Conservation (phyloP, 2,329 filamentous ascomycete genomes). For the Fusarium anguioides region DNA sequence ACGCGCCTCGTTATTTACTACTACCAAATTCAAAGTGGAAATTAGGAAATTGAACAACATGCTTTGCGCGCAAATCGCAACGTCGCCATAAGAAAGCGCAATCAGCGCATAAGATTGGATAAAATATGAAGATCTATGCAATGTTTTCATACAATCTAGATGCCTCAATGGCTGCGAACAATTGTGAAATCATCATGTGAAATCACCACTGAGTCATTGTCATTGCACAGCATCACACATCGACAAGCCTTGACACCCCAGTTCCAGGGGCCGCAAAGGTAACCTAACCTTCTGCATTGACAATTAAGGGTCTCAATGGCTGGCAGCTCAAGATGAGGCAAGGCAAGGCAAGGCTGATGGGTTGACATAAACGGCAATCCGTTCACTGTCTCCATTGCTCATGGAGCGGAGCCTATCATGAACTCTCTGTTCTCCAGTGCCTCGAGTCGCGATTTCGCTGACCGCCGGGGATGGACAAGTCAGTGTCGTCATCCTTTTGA, state of each 20-base stretch:
- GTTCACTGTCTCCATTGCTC: background rate
- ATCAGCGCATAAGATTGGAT: constrained; percentile 4
- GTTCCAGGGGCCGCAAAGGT: constrained; percentile 13
- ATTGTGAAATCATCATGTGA: background rate
- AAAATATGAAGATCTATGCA: constrained; percentile 22
- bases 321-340: constrained; percentile 18
- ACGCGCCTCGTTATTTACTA: constrained; percentile 8
- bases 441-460: constrained; percentile 45
- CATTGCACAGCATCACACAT: constrained; percentile 6
- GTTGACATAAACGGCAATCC: constrained; percentile 29
- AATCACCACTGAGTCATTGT: constrained; percentile 15
- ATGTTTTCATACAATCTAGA: constrained; percentile 10
- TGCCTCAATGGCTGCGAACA: constrained; percentile 10
- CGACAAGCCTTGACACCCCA: background rate
- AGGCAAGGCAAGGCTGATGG: constrained; percentile 14
- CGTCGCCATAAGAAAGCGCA: background rate
- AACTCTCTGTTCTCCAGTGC: constrained; percentile 31
- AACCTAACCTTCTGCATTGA: constrained; percentile 2
- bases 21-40: constrained; percentile 9
- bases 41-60: constrained; percentile 32
- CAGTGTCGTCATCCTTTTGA: constrained; percentile 45
- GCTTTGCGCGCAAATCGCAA: constrained; percentile 31
- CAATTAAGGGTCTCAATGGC: constrained; percentile 10
- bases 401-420: constrained; percentile 18
- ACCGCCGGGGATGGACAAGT: constrained; percentile 40